Evolutionary conservation across 805 yeast genomes (phyloP).

Genomic region (Hanseniaspora thailandica): DNA sequence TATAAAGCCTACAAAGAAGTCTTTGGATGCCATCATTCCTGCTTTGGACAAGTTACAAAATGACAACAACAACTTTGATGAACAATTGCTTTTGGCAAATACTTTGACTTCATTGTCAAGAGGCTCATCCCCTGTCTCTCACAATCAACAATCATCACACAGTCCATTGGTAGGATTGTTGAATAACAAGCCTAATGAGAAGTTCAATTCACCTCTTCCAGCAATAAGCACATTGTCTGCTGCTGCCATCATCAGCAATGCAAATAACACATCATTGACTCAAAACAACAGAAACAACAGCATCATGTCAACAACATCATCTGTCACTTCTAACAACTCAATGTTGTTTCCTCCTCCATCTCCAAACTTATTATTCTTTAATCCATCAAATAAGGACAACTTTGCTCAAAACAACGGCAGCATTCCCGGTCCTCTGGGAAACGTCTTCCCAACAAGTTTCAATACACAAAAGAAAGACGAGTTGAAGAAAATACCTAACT

Average conservation of each 20-base stretch:
- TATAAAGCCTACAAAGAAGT: neutral
- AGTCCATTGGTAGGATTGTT: neutral
- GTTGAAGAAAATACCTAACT: constrained; percentile 12
- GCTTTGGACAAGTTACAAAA: constrained; percentile 6
- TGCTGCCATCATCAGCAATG: neutral
- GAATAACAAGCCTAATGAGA: neutral
- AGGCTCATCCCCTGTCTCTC: constrained; percentile 9
- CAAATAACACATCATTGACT: constrained; percentile 6
- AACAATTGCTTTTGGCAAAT: constrained; percentile 8
- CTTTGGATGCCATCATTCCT: neutral
- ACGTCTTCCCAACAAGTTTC: constrained; percentile 6
- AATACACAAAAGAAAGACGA: constrained; percentile 1
- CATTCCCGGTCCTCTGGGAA: constrained; percentile 12
- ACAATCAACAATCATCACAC: neutral
- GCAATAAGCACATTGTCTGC: neutral
- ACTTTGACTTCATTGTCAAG: constrained; percentile 10
- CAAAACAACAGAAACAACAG: constrained; percentile 12
- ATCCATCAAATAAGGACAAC: neutral
- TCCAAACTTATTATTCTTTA: constrained; percentile 6
- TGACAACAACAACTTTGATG: constrained; percentile 4
- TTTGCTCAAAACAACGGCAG: neutral
- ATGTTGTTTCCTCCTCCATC: constrained; percentile 5
- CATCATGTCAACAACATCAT: constrained; percentile 6
- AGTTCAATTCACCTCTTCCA: constrained; percentile 2
- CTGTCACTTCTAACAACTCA: constrained; percentile 10